Percentiles rank a stretch among this genome's conserved stretches.
Evolutionary conservation across 106 monocot genomes (phyloP).

Genomic region (Apostasia ramifera): DNA sequence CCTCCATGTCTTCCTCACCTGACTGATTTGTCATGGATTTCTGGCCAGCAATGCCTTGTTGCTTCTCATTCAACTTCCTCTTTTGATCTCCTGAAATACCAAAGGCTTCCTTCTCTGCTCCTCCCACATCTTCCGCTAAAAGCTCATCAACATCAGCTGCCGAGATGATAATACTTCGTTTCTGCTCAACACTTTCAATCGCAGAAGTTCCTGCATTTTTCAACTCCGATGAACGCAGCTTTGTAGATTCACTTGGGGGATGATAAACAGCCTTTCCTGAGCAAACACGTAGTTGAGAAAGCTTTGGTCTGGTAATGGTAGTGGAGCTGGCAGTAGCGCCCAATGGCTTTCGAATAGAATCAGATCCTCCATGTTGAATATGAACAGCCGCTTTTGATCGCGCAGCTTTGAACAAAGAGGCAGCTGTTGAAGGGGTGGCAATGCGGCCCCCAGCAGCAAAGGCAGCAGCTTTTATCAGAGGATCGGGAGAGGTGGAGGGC

Average conservation of each 20-base stretch:
- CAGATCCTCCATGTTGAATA: conserved; percentile 26
- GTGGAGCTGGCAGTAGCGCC: too few relatives aligned
- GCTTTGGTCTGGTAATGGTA: neutral
- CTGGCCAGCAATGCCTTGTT: too few relatives aligned
- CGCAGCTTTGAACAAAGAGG: conserved; percentile 49
- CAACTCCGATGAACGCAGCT: too few relatives aligned
- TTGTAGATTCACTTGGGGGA: neutral
- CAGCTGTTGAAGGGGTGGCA: conserved; percentile 40
- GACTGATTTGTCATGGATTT: too few relatives aligned
- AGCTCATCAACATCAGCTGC: conserved; percentile 11
- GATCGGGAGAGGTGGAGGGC: conserved; percentile 18
- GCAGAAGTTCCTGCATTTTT: too few relatives aligned
- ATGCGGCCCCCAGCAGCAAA: conserved; percentile 72
- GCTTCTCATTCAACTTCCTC: too few relatives aligned
- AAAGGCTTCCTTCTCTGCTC: neutral
- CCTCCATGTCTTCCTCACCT: too few relatives aligned
- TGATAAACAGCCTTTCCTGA: too few relatives aligned
- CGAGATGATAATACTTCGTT: neutral
- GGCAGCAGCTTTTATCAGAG: conserved; percentile 54
- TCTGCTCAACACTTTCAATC: neutral
- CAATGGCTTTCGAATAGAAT: neutral
- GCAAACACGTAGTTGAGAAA: too few relatives aligned
- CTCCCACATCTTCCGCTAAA: conserved; percentile 4
- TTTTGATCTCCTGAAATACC: too few relatives aligned
- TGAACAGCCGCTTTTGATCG: conserved; percentile 53